Conservation (phyloP, 345 rosid genomes). For the Mallotus nudiflorus region DNA sequence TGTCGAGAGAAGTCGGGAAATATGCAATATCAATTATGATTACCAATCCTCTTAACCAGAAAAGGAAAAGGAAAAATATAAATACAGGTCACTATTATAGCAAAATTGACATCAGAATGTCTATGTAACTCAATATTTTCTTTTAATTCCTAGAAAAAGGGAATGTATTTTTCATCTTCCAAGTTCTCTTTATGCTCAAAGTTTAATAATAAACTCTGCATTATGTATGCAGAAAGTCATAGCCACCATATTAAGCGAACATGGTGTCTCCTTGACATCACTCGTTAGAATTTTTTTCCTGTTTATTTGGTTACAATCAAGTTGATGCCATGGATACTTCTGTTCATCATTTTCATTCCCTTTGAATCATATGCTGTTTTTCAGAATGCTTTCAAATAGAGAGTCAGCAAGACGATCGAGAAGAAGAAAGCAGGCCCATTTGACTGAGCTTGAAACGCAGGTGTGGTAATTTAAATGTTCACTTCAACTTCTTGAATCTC, state of each 20-base stretch:
- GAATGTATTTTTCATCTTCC: neutral
- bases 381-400: slow-evolving; percentile 37
- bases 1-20: no score
- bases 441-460: slow-evolving; percentile 37
- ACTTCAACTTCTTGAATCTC: slow-evolving; percentile 7
- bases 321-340: neutral
- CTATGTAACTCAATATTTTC: neutral
- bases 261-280: no score
- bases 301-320: neutral
- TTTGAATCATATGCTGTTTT: slow-evolving; percentile 16
- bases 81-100: no score
- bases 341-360: neutral
- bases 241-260: neutral
- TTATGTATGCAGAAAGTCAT: neutral
- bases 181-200: neutral
- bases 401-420: slow-evolving; percentile 37
- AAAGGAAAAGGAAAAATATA: no score
- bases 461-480: slow-evolving; percentile 11
- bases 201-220: neutral
- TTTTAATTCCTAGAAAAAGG: neutral
- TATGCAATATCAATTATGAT: no score
- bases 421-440: slow-evolving; percentile 40
- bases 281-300: neutral
- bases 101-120: no score
- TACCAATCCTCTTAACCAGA: no score